A percentile compares a stretch with the other conserved stretches of the same genome.
These are phyloP conservation scores for Aphanomyces astaci DNA, from an alignment of 352 stramenopile species.

Conservation along the genomic window DNA sequence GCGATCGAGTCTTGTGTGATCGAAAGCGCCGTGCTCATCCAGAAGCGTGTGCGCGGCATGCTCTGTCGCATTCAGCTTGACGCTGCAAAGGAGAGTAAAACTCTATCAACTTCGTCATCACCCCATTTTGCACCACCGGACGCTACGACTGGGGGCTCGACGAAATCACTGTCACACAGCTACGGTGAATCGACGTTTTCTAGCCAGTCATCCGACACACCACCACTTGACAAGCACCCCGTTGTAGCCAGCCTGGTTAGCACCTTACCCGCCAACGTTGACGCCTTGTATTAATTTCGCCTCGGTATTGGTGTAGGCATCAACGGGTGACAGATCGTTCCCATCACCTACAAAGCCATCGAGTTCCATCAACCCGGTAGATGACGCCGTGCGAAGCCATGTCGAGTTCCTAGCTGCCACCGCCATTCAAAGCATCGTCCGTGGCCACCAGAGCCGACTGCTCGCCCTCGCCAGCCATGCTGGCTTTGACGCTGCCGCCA, in stretches of 20 bases:
- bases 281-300: no score
- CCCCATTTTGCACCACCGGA: not conserved
- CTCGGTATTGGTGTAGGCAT: no score
- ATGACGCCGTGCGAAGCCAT: not conserved
- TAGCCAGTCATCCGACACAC: no score
- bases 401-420: not conserved
- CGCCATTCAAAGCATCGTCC: constrained; percentile 29
- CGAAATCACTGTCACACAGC: no score
- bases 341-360: no score
- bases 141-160: no score
- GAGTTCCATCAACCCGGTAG: not conserved
- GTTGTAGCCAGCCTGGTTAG: no score
- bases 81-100: not conserved
- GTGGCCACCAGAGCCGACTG: constrained; percentile 46
- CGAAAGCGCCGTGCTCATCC: not conserved
- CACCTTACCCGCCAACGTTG: no score
- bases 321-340: no score
- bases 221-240: no score
- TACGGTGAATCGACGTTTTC: no score
- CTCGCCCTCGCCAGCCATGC: constrained; percentile 39
- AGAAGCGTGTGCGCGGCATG: not conserved
- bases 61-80: not conserved
- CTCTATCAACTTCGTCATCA: not conserved
- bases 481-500: constrained; percentile 37
- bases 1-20: not conserved